These are phyloP conservation scores for Elaeagnus macrophylla DNA, from an alignment of 306 rosid genomes.

Conservation along the genomic window DNA sequence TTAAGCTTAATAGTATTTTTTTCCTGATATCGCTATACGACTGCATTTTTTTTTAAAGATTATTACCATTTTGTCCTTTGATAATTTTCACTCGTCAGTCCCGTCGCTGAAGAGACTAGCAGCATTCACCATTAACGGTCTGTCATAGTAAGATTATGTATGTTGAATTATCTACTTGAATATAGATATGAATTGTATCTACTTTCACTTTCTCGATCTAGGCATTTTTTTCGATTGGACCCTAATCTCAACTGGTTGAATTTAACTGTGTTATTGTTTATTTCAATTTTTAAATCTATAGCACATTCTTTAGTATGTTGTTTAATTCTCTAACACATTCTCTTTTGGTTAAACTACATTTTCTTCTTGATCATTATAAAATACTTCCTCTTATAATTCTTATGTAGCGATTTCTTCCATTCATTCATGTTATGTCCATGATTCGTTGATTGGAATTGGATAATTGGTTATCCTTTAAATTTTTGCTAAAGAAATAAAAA, in stretches of 20 bases:
- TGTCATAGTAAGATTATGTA: too few relatives aligned
- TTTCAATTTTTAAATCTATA: not conserved
- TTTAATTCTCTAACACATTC: constrained; percentile 4
- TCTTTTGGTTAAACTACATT: not conserved
- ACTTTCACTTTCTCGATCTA: constrained; percentile 20
- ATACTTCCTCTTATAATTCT: not conserved
- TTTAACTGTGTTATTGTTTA: not conserved
- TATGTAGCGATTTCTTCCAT: not conserved
- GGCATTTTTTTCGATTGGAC: not conserved
- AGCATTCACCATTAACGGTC: too few relatives aligned
- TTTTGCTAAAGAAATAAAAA: too few relatives aligned
- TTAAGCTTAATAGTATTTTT: too few relatives aligned
- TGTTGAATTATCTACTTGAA: not conserved
- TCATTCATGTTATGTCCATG: not conserved
- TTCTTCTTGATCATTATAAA: not conserved
- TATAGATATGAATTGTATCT: not conserved
- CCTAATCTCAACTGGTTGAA: not conserved
- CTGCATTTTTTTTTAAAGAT: too few relatives aligned
- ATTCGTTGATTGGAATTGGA: constrained; percentile 10
- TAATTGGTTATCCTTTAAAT: not conserved
- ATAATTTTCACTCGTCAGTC: too few relatives aligned
- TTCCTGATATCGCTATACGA: too few relatives aligned
- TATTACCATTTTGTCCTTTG: too few relatives aligned
- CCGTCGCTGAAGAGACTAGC: too few relatives aligned
- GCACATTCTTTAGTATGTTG: constrained; percentile 7